Evolutionary conservation across 2,329 filamentous ascomycete species (phyloP).

Genomic region (Cladosporium sp.): DNA sequence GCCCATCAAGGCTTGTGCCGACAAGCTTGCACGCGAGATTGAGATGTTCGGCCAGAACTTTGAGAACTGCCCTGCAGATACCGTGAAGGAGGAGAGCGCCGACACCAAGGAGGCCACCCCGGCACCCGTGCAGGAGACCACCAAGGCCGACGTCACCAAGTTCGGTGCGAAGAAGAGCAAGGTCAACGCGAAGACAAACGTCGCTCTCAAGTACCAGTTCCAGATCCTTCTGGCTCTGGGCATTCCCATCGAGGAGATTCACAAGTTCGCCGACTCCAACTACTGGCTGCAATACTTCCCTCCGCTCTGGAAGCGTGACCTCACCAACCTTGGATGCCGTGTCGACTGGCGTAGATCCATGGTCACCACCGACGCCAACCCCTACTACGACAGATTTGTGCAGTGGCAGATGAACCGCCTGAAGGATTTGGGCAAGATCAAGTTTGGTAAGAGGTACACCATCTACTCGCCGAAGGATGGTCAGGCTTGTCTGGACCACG

Average conservation of each 20-base stretch:
- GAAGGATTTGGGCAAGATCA: conserved; percentile 84
- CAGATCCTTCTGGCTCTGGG: conserved; percentile 91
- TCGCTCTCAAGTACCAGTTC: conserved; percentile 94
- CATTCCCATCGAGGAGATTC: conserved; percentile 81
- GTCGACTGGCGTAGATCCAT: conserved; percentile 93
- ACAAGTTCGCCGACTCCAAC: conserved; percentile 84
- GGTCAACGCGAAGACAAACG: conserved; percentile 72
- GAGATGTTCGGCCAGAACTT: conserved; percentile 85
- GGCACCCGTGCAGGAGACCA: conserved; percentile 57
- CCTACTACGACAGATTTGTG: conserved; percentile 93
- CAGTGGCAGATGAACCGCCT: conserved; percentile 96
- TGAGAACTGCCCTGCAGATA: conserved; percentile 65
- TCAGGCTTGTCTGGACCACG: conserved; percentile 84
- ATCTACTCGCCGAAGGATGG: conserved; percentile 88
- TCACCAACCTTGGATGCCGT: conserved; percentile 76
- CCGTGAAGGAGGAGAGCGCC: conserved; percentile 40
- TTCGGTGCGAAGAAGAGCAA: conserved; percentile 93
- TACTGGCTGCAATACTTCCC: conserved; percentile 94
- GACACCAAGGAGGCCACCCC: conserved; percentile 40
- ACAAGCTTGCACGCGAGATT: conserved; percentile 89
- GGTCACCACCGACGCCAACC: conserved; percentile 93
- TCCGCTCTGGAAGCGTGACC: conserved; percentile 70
- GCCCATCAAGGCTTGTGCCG: conserved; percentile 95
- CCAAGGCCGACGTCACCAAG: conserved; percentile 80
- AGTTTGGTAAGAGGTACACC: conserved; percentile 88